Percentiles rank a stretch among this genome's conserved stretches.
Conservation (phyloP, 192 early-diverging fungal genomes). For the Backusella australiensis region DNA sequence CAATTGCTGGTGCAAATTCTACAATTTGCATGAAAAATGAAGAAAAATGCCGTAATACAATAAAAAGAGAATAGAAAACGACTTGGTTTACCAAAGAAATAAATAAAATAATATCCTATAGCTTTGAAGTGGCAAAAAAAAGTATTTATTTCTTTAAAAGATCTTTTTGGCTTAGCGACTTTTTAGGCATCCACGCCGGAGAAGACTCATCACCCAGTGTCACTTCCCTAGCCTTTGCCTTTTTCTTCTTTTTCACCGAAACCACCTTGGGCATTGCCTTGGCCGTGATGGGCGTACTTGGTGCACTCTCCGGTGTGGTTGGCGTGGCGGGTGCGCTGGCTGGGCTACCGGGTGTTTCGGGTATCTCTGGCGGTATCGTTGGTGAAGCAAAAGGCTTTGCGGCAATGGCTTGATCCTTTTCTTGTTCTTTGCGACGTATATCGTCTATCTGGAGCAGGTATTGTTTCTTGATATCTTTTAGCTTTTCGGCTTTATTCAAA, state of each 20-base stretch:
- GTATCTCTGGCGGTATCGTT: neutral
- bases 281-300: neutral
- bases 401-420: conserved; percentile 18
- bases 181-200: conserved; percentile 18
- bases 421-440: conserved; percentile 23
- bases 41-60: neutral
- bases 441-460: conserved; percentile 18
- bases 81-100: too few species aligned
- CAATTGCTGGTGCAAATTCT: neutral
- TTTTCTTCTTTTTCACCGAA: conserved; percentile 12
- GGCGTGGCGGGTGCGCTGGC: neutral
- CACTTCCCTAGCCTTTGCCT: conserved; percentile 1
- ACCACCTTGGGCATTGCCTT: neutral
- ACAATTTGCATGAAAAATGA: neutral
- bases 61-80: neutral
- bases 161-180: conserved; percentile 2
- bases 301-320: neutral
- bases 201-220: neutral
- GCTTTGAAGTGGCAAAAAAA: neutral
- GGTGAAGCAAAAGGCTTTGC: neutral
- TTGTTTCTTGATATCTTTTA: conserved; percentile 11
- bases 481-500: conserved; percentile 11
- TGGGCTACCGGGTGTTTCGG: neutral
- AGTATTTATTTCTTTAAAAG: neutral
- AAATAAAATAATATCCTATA: too few species aligned